Conservation (phyloP, 345 rosid species). For the Salix koriyanagi region DNA sequence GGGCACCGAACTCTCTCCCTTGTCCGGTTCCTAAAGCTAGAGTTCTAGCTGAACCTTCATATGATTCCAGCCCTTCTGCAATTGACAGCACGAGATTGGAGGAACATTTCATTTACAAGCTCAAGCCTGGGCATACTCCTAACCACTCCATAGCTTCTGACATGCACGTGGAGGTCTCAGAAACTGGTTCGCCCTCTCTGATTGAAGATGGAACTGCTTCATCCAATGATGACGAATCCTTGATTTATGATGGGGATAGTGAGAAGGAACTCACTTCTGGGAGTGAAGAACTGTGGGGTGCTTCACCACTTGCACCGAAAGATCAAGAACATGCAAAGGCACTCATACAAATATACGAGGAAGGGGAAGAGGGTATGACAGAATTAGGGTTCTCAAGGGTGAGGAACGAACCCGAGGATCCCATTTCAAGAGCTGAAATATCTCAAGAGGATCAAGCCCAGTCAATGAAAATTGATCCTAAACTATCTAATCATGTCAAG, state of each 20-base stretch:
- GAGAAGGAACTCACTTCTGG: conserved; percentile 37
- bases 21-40: conserved; percentile 40
- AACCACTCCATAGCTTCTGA: conserved; percentile 77
- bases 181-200: conserved; percentile 63
- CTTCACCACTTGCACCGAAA: conserved; percentile 28
- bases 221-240: conserved; percentile 53
- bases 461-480: conserved; percentile 7
- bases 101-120: conserved; percentile 36
- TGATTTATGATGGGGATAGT: conserved; percentile 45
- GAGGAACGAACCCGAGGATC: conserved; percentile 15
- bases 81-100: conserved; percentile 35
- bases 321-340: conserved; percentile 24
- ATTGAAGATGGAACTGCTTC: conserved; percentile 51
- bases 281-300: conserved; percentile 49
- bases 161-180: conserved; percentile 93
- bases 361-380: conserved; percentile 9
- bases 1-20: conserved; percentile 21
- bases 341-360: conserved; percentile 16
- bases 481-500: conserved; percentile 10
- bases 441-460: conserved; percentile 9
- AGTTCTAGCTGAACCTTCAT: conserved; percentile 14
- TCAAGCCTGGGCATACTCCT: conserved; percentile 44
- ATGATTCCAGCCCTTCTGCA: conserved; percentile 39
- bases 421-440: conserved; percentile 14
- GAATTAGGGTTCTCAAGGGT: conserved; percentile 7